These are phyloP conservation scores for Paracorniculantispora psalliotae DNA, from an alignment of 2,329 filamentous ascomycete genomes.

Conservation along the genomic window DNA sequence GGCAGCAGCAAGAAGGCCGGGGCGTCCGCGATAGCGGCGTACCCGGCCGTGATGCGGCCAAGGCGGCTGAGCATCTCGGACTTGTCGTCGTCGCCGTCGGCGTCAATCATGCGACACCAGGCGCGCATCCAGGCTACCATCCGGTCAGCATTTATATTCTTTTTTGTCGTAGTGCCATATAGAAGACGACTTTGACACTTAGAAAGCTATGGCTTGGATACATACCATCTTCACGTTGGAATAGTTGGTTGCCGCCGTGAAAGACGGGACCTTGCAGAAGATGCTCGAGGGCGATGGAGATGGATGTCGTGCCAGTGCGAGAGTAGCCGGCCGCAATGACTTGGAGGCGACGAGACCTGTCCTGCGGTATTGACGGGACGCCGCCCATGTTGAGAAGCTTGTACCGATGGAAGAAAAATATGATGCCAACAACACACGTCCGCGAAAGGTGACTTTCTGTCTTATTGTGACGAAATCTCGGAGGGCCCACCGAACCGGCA, in stretches of 20 bases:
- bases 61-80: slow-evolving; percentile 27
- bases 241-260: slow-evolving; percentile 41
- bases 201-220: no score
- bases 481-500: no score
- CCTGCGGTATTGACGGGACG: slow-evolving; percentile 27
- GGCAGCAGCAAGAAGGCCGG: slow-evolving; percentile 37
- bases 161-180: no score
- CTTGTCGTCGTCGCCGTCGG: slow-evolving; percentile 20
- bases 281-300: slow-evolving; percentile 41
- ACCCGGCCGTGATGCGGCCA: slow-evolving; percentile 35
- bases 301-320: slow-evolving; percentile 46
- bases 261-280: slow-evolving; percentile 44
- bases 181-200: no score
- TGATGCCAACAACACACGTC: no score
- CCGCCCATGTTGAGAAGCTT: slow-evolving; percentile 27
- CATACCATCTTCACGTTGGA: slow-evolving; percentile 31
- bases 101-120: slow-evolving; percentile 15
- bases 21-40: slow-evolving; percentile 41
- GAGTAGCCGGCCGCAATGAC: slow-evolving; percentile 40
- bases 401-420: no score
- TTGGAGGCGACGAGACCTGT: slow-evolving; percentile 28
- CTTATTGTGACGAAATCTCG: no score
- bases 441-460: no score
- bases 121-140: slow-evolving; percentile 3
- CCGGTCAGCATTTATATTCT: not conserved